These are phyloP conservation scores for Fusarium sp. DNA, from an alignment of 2,329 filamentous ascomycete species.

Conservation along the genomic window DNA sequence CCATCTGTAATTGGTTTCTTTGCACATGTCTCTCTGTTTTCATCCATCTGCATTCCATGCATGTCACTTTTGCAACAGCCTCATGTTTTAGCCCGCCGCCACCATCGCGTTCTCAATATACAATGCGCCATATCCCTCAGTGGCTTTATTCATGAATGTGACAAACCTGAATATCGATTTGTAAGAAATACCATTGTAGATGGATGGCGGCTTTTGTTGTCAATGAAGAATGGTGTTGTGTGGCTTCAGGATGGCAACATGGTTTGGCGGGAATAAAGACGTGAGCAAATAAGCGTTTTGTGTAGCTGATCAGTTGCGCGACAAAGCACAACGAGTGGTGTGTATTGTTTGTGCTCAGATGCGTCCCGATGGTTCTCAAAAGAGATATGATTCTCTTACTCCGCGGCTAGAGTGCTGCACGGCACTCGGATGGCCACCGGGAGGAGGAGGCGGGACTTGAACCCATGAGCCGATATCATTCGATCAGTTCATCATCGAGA, in stretches of 20 bases:
- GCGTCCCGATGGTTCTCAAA: not conserved
- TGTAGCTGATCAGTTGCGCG: not conserved
- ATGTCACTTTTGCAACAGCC: conserved; percentile 1
- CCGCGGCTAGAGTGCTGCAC: not conserved
- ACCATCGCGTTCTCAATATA: conserved; percentile 1
- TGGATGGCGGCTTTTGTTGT: not conserved
- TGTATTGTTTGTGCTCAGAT: not conserved
- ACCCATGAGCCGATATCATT: not conserved
- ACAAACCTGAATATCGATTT: not conserved
- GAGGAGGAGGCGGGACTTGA: not conserved
- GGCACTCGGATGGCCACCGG: not conserved
- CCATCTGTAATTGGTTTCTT: not conserved
- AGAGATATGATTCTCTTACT: not conserved
- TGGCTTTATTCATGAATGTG: conserved; percentile 14
- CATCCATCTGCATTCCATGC: conserved; percentile 24
- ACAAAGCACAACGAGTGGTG: not conserved
- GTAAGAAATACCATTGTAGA: not conserved
- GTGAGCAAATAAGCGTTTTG: not conserved
- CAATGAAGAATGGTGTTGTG: not conserved
- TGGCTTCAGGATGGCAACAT: conserved; percentile 10
- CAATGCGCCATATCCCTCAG: not conserved
- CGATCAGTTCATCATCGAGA: not conserved
- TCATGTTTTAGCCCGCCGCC: not conserved
- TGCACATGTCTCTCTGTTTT: not conserved
- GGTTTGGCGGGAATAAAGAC: not conserved